Evolutionary conservation across 768 basidiomycete species (phyloP), one percentile per base, ranked within the genome.

Genomic region (Hortiboletus flavorubellus): DNA sequence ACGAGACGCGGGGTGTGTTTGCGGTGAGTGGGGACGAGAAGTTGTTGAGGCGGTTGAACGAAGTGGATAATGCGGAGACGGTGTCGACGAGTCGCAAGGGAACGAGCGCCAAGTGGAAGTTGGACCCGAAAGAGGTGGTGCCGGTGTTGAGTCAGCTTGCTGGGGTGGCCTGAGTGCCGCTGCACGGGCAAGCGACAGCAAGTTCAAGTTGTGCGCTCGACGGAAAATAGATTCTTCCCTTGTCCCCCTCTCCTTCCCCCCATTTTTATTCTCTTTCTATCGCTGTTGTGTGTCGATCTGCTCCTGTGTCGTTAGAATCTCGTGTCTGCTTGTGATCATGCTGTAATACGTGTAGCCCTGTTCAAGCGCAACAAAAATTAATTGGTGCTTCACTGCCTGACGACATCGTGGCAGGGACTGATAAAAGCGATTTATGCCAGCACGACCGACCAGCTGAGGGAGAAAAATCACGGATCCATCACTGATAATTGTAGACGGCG

Each of bases 1-100:
- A 70, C 38, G 82, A 82, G 30, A 68, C 77, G 40, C 80, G 83
- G 54, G 84, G 87, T 53, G 73, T 89, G 51, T 69, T 90, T 41
- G 85, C 82, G 10, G 66, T 90, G 37, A 85, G 87, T 49, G 79
- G 81, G 46, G 91, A 93, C 69, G 89, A 93, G 76, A 87, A 87
- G 72, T 62, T 93, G 60, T 69, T 93, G 69, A 78, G 85, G 60
- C 73, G 90, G 63, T 64, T 93, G 73, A 89, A 88, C 63, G 87
- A 90, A 64, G 71, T 92, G 55, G 85, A 88, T 42, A 75, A 79
- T 35, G 80, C 84, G 11, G 86, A 89, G 76, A 91, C 88, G 50
- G 81, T 82, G 50, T 84, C 81, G 53, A 86, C 85, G 45, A 83
- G 86, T 59, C 78, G 78, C 47, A 86, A 80, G 68, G 86, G 85